phyloP scores from a whole-genome alignment of 2,329 filamentous ascomycete species.

The Ophiocordyceps camponoti-saundersi region DNA sequence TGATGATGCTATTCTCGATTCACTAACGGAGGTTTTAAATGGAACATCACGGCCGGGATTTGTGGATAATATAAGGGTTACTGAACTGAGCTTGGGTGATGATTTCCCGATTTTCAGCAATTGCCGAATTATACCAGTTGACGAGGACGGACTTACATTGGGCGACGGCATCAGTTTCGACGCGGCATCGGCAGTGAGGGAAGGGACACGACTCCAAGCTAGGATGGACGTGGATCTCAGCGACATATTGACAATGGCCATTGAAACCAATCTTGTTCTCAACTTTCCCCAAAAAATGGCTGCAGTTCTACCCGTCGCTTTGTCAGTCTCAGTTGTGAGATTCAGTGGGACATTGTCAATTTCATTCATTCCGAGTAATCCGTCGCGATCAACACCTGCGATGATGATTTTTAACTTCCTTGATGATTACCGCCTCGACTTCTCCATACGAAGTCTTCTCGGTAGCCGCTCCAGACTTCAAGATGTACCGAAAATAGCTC shows the following conservation, averaged over 20 bases:
- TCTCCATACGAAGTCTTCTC: slow-evolving; percentile 63
- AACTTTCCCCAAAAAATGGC: slow-evolving; percentile 88
- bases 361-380: slow-evolving; percentile 71
- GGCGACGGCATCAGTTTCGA: slow-evolving; percentile 33
- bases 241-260: slow-evolving; percentile 84
- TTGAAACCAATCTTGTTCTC: slow-evolving; percentile 85
- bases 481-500: slow-evolving; percentile 77
- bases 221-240: slow-evolving; percentile 94
- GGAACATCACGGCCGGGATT: slow-evolving; percentile 77
- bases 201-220: slow-evolving; percentile 70
- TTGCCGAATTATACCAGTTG: slow-evolving; percentile 83
- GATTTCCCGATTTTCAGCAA: slow-evolving; percentile 99
- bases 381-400: slow-evolving; percentile 54
- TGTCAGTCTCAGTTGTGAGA: slow-evolving; percentile 79
- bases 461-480: slow-evolving; percentile 66
- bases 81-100: slow-evolving; percentile 83
- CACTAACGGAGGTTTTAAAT: slow-evolving; percentile 73
- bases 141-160: slow-evolving; percentile 53
- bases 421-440: slow-evolving; percentile 72
- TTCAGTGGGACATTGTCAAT: slow-evolving; percentile 92
- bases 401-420: slow-evolving; percentile 91
- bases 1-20: slow-evolving; percentile 76
- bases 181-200: slow-evolving; percentile 32
- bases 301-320: slow-evolving; percentile 77
- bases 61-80: slow-evolving; percentile 83